These are phyloP conservation scores for Ogataea nitratoaversa DNA, from an alignment of 805 yeast species.

Conservation along the genomic window DNA sequence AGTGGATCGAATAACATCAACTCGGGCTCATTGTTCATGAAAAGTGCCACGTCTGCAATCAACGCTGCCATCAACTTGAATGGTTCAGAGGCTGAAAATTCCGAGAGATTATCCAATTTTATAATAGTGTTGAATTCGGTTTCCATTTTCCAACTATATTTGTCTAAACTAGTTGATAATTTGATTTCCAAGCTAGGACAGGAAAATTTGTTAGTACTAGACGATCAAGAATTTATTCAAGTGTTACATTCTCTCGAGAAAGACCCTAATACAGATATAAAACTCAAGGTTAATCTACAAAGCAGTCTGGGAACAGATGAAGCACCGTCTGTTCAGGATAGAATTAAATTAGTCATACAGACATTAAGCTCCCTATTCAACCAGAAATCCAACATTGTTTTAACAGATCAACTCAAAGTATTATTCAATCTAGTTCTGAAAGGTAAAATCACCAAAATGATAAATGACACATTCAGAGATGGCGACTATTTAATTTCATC, in stretches of 20 bases:
- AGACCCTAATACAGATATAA: constrained; percentile 13
- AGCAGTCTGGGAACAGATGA: constrained; percentile 13
- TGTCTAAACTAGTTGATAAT: constrained; percentile 48
- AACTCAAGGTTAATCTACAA: constrained; percentile 17
- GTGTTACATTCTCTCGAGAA: constrained; percentile 22
- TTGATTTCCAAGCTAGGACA: constrained; percentile 25
- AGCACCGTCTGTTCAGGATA: constrained; percentile 20
- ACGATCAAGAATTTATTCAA: constrained; percentile 27
- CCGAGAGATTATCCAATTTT: constrained; percentile 51
- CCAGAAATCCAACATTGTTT: constrained; percentile 32
- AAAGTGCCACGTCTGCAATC: constrained; percentile 37
- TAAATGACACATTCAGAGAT: constrained; percentile 36
- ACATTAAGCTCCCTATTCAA: constrained; percentile 20
- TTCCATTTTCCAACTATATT: constrained; percentile 55
- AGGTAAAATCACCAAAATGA: constrained; percentile 30
- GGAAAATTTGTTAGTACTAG: constrained; percentile 29
- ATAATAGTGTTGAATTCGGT: constrained; percentile 71
- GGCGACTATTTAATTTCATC: constrained; percentile 34
- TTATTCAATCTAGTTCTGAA: constrained; percentile 37
- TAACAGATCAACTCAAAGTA: constrained; percentile 40
- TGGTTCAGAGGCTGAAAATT: constrained; percentile 39
- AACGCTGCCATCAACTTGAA: constrained; percentile 33
- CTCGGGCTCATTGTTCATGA: constrained; percentile 34
- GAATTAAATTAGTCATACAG: constrained; percentile 17
- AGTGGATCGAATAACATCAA: constrained; percentile 16